phyloP scores from a whole-genome alignment of 441 rosid genomes.

The Aquilaria agallochum region DNA sequence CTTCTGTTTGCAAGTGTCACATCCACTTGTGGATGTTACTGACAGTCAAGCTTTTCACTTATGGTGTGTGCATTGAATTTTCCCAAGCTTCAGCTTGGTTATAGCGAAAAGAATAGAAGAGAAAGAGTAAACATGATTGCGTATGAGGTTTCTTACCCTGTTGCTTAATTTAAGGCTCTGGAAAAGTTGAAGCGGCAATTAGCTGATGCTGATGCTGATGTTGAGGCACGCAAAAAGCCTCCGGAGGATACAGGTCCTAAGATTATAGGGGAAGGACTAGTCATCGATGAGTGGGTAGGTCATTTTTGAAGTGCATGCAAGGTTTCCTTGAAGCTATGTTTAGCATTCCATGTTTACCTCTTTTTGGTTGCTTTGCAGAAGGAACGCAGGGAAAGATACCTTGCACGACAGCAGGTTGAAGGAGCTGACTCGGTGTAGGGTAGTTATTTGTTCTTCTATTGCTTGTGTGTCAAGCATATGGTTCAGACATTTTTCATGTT shows the following conservation, averaged over 20 bases:
- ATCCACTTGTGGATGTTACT: no score
- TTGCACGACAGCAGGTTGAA: constrained; percentile 45
- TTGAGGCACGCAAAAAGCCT: constrained; percentile 35
- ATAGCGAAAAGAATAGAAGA: not conserved
- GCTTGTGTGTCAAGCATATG: not conserved
- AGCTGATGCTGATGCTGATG: constrained; percentile 38
- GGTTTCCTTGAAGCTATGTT: not conserved
- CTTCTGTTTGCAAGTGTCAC: not conserved
- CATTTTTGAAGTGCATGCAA: not conserved
- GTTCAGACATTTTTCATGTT: no score
- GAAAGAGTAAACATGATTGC: not conserved
- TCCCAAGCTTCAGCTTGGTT: not conserved
- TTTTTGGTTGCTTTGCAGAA: constrained; percentile 21
- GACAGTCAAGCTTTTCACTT: no score
- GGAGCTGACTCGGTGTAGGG: constrained; percentile 41
- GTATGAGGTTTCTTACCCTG: not conserved
- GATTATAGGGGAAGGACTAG: constrained; percentile 76
- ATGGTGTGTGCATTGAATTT: not conserved
- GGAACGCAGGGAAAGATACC: constrained; percentile 50
- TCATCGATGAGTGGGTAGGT: constrained; percentile 81
- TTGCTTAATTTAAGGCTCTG: constrained; percentile 23
- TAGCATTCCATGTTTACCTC: not conserved
- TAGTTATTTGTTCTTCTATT: constrained; percentile 9
- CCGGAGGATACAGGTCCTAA: constrained; percentile 45
- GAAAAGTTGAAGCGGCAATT: constrained; percentile 37